Evolutionary conservation across 192 early-diverging fungal species (phyloP).

Genomic region (Pecoramyces ruminantium): DNA sequence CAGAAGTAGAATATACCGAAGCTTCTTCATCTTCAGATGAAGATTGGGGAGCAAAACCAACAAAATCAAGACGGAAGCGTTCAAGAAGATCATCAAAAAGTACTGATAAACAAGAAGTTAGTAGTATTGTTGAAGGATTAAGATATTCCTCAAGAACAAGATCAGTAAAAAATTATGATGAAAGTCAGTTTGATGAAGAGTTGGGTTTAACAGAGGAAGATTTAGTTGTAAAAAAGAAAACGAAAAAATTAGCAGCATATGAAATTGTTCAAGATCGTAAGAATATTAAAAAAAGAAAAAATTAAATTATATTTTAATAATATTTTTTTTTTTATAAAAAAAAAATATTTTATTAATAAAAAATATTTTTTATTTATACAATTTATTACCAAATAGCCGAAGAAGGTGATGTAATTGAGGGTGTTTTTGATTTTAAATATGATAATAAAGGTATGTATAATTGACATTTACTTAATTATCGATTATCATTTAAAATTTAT

Average conservation of each 20-base stretch:
- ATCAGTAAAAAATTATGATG: neutral
- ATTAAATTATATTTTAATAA: neutral
- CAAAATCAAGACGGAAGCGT: neutral
- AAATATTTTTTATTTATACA: constrained; percentile 4
- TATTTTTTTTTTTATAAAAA: neutral
- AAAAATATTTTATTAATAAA: no score
- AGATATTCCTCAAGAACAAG: neutral
- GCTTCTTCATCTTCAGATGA: neutral
- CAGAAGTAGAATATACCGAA: neutral
- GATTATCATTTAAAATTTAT: no score
- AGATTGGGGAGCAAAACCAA: neutral
- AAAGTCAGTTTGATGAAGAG: neutral
- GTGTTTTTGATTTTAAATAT: constrained; percentile 12
- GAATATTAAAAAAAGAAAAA: no score
- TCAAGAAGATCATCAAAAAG: neutral
- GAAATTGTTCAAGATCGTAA: neutral
- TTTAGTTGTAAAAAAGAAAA: neutral
- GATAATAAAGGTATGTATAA: neutral
- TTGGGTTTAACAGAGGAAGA: neutral
- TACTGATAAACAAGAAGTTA: neutral
- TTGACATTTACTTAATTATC: no score
- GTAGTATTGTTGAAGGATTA: neutral
- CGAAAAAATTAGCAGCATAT: neutral
- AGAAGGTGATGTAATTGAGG: neutral
- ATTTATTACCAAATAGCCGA: neutral